These are phyloP conservation scores for Blastobotrys petasosporus DNA, from an alignment of 1,139 yeast species.

Conservation along the genomic window DNA sequence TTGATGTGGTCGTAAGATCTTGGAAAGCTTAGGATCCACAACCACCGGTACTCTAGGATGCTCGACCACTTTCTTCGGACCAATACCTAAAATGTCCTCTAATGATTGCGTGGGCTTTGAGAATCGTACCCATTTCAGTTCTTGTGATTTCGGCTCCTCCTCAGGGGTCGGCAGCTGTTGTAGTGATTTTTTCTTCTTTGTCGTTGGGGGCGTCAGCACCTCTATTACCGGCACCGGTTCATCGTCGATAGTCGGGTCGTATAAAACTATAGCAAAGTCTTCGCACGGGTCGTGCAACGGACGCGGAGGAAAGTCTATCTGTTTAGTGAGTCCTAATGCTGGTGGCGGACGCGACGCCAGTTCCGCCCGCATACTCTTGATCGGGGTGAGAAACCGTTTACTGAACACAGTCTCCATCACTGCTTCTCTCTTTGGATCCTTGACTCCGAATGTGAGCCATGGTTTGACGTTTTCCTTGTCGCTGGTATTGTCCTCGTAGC, in stretches of 20 bases:
- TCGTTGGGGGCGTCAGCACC: slow-evolving; percentile 6
- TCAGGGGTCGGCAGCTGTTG: background rate
- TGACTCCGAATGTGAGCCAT: slow-evolving; percentile 1
- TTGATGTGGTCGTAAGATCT: slow-evolving; percentile 90
- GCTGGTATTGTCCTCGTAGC: slow-evolving; percentile 18
- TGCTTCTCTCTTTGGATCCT: slow-evolving; percentile 14
- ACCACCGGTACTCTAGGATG: slow-evolving; percentile 80
- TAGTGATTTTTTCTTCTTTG: slow-evolving; percentile 8
- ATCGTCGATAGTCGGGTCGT: slow-evolving; percentile 86
- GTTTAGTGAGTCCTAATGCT: slow-evolving; percentile 71
- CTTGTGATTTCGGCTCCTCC: slow-evolving; percentile 9
- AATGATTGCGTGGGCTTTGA: slow-evolving; percentile 43
- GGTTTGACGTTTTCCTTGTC: background rate
- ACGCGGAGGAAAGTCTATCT: slow-evolving; percentile 67
- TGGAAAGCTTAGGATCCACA: slow-evolving; percentile 82
- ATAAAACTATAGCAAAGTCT: slow-evolving; percentile 89
- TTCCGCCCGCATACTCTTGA: slow-evolving; percentile 30
- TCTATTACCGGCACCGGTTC: slow-evolving; percentile 22
- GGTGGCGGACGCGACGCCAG: slow-evolving; percentile 52
- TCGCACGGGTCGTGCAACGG: slow-evolving; percentile 91
- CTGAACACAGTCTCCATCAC: slow-evolving; percentile 23
- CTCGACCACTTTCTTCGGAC: slow-evolving; percentile 39
- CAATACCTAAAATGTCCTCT: slow-evolving; percentile 77
- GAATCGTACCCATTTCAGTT: slow-evolving; percentile 9
- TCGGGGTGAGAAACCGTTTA: slow-evolving; percentile 36